Conservation (phyloP, 73 alveolate species). For the Paramecium biaurelia region DNA sequence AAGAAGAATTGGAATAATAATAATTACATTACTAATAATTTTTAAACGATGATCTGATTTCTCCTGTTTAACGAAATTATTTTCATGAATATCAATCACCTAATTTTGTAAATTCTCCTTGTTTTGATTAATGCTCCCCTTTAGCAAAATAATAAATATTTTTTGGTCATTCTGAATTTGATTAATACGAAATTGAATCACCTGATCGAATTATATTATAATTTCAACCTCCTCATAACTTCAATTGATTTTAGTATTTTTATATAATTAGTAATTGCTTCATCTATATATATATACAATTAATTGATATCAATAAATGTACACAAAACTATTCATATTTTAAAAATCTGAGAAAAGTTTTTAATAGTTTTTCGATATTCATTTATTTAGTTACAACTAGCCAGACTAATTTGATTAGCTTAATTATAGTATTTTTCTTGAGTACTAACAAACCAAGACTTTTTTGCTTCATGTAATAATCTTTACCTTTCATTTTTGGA, state of each 20-base stretch:
- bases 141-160: not conserved
- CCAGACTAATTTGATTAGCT: not conserved
- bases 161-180: not conserved
- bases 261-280: not conserved
- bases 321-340: not conserved
- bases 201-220: not conserved
- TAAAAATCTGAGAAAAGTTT: constrained; percentile 1
- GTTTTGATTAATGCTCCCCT: not conserved
- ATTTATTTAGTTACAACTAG: not conserved
- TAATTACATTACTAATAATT: not conserved
- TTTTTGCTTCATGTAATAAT: not conserved
- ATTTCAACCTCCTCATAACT: not conserved
- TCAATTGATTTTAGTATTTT: not conserved
- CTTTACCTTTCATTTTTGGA: not conserved
- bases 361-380: not conserved
- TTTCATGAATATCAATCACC: not conserved
- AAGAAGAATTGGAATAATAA: not conserved
- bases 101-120: not conserved
- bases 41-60: not conserved
- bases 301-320: not conserved
- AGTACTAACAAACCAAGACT: not conserved
- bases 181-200: not conserved
- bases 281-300: not conserved
- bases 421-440: not conserved
- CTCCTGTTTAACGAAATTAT: not conserved